These are phyloP conservation scores for Solanum rostratum DNA, from an alignment of 257 asterid genomes.

Conservation along the genomic window DNA sequence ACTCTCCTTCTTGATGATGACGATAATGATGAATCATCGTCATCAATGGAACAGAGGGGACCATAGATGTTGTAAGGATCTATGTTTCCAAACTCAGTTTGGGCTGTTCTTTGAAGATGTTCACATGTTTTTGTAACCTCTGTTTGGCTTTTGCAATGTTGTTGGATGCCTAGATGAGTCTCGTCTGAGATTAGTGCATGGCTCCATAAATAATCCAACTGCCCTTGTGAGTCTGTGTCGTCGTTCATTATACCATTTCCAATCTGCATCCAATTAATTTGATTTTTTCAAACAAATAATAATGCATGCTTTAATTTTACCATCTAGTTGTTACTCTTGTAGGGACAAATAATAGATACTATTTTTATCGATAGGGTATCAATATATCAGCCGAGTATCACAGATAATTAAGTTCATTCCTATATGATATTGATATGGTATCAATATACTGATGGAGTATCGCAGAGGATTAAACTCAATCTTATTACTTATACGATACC, in stretches of 20 bases:
- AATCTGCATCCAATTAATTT: slow-evolving; percentile 7
- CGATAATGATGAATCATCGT: background rate
- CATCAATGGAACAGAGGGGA: slow-evolving; percentile 9
- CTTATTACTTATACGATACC: too few relatives aligned
- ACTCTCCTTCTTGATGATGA: background rate
- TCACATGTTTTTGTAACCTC: slow-evolving; percentile 7
- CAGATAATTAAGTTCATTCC: too few relatives aligned
- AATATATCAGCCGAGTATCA: too few relatives aligned
- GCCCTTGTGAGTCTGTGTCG: slow-evolving; percentile 16
- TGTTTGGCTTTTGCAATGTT: slow-evolving; percentile 4
- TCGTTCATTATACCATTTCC: slow-evolving; percentile 37
- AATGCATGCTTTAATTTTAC: background rate
- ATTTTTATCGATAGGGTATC: too few relatives aligned
- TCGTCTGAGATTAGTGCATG: slow-evolving; percentile 37
- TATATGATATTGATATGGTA: too few relatives aligned
- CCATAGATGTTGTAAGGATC: slow-evolving; percentile 27
- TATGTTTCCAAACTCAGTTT: slow-evolving; percentile 14
- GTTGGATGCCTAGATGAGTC: slow-evolving; percentile 14
- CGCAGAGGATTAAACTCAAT: too few relatives aligned
- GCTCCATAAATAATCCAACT: slow-evolving; percentile 26
- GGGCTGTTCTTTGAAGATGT: background rate
- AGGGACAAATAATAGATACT: background rate
- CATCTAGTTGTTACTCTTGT: background rate
- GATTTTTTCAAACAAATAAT: background rate
- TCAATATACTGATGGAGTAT: too few relatives aligned